These are phyloP conservation scores for Corrigiola litoralis DNA, from an alignment of 179 eudicot species.

Conservation along the genomic window DNA sequence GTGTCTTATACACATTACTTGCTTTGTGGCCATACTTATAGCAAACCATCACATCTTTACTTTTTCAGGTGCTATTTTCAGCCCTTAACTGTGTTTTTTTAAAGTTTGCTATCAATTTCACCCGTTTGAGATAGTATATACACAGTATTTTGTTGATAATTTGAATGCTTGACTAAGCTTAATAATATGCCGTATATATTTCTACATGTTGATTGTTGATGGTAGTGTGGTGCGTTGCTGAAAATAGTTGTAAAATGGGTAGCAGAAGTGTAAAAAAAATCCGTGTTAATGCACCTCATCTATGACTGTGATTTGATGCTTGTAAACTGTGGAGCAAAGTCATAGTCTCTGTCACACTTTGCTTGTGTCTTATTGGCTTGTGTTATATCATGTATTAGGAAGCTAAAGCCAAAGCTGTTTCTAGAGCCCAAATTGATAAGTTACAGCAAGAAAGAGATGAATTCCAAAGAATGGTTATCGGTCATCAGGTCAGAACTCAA, in stretches of 20 bases:
- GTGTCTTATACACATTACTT: background rate
- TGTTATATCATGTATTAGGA: slow-evolving; percentile 42
- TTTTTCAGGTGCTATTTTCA: background rate
- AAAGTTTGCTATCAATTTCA: too few species aligned
- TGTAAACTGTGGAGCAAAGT: background rate
- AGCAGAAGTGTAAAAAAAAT: slow-evolving; percentile 11
- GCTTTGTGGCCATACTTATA: too few species aligned
- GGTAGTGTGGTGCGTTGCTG: background rate
- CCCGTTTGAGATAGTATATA: background rate
- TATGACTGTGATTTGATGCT: background rate
- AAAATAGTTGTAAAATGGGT: background rate
- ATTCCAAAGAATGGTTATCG: slow-evolving; percentile 94
- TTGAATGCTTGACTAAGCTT: background rate
- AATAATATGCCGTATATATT: background rate
- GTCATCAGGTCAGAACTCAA: slow-evolving; percentile 64
- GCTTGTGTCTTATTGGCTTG: slow-evolving; percentile 2
- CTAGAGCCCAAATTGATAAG: slow-evolving; percentile 84
- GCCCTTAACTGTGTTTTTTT: too few species aligned
- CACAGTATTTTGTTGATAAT: background rate
- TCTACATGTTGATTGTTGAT: background rate
- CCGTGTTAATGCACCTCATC: background rate
- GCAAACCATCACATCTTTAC: background rate
- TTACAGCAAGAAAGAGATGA: slow-evolving; percentile 94
- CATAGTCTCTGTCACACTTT: background rate
- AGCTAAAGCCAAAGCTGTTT: slow-evolving; percentile 84